These are phyloP conservation scores for Ceratopteris richardii DNA, from an alignment of 75 land plant genomes.

Conservation along the genomic window DNA sequence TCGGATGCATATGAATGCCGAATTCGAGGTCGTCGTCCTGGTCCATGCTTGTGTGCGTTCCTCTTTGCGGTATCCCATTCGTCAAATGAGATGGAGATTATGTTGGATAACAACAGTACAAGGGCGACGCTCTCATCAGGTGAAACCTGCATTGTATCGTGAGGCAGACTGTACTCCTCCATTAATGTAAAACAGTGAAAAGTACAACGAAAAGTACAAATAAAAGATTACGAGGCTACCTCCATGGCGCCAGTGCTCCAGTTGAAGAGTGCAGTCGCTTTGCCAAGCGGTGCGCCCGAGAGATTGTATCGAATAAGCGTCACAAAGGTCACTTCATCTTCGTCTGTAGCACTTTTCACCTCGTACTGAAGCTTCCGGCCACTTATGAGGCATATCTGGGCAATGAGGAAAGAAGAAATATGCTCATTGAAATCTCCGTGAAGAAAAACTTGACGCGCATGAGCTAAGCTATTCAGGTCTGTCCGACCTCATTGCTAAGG, in stretches of 20 bases:
- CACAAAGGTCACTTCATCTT: conserved; percentile 14
- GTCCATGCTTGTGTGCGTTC: neutral
- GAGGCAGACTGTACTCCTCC: neutral
- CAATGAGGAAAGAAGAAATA: too few relatives aligned
- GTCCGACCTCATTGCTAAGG: neutral
- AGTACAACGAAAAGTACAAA: neutral
- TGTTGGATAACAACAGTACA: conserved; percentile 6
- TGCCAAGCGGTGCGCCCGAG: conserved; percentile 15
- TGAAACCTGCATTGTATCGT: conserved; percentile 3
- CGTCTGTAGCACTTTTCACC: conserved; percentile 9
- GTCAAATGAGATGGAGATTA: conserved; percentile 4
- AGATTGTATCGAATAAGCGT: conserved; percentile 14
- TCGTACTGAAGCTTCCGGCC: neutral
- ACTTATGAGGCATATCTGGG: neutral
- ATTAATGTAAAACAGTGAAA: neutral
- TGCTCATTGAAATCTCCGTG: too few relatives aligned
- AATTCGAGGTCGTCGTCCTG: neutral
- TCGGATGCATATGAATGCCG: too few relatives aligned
- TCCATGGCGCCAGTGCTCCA: conserved; percentile 20
- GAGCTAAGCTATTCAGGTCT: too few relatives aligned
- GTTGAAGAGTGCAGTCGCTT: conserved; percentile 28
- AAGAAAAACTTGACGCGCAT: too few relatives aligned
- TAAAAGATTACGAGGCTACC: neutral
- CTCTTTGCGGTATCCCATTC: conserved; percentile 10
- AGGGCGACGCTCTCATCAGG: conserved; percentile 8